A percentile compares a stretch with the other conserved stretches of the same genome.
These are phyloP conservation scores for Verbascum thapsus DNA, from an alignment of 257 asterid species.

Conservation along the genomic window DNA sequence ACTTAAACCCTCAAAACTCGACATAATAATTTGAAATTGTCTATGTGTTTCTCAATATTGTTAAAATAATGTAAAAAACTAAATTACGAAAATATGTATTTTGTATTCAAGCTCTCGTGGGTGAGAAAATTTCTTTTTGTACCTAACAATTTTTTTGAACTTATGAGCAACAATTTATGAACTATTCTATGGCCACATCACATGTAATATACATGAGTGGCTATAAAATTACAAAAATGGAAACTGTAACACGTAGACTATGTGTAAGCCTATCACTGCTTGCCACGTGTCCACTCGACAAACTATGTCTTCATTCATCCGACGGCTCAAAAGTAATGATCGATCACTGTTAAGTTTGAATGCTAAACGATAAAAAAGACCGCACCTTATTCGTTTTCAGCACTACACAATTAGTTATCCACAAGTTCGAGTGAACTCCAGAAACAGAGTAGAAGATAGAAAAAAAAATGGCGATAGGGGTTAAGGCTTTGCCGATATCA, in stretches of 20 bases:
- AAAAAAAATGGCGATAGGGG: conserved; percentile 61
- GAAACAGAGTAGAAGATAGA: conserved; percentile 3
- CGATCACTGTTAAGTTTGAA: too few relatives aligned
- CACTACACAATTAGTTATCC: background rate
- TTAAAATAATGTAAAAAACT: too few relatives aligned
- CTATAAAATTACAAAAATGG: background rate
- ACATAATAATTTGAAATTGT: too few relatives aligned
- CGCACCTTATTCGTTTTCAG: background rate
- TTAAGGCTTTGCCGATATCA: conserved; percentile 66
- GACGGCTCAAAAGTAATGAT: conserved; percentile 42
- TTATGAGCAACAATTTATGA: too few relatives aligned
- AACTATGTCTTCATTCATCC: conserved; percentile 31
- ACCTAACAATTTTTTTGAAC: too few relatives aligned
- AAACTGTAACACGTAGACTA: conserved; percentile 32
- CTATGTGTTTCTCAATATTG: too few relatives aligned
- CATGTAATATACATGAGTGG: too few relatives aligned
- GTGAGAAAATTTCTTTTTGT: too few relatives aligned
- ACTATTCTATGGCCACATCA: too few relatives aligned
- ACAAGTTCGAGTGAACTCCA: conserved; percentile 23
- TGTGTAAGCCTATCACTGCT: conserved; percentile 6
- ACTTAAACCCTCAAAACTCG: too few relatives aligned
- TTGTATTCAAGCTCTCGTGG: too few relatives aligned
- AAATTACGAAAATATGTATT: too few relatives aligned
- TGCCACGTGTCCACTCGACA: conserved; percentile 23
- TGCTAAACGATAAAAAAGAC: conserved; percentile 22